Evolutionary conservation across 169 alveolate species (phyloP).

Genomic region (Theileria parva): DNA sequence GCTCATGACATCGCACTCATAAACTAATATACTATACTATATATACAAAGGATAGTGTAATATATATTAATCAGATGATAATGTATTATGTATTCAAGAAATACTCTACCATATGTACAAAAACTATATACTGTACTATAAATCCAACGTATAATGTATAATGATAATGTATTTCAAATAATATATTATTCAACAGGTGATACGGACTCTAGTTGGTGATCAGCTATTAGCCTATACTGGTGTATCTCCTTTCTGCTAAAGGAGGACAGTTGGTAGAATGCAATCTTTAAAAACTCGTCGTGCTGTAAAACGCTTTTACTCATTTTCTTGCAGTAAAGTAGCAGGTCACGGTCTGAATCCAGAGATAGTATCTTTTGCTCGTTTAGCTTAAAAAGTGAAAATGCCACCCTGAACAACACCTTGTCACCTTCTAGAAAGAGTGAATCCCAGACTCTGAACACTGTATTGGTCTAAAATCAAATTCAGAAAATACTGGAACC

Average conservation of each 20-base stretch:
- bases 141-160: background rate
- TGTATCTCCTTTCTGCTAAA: conserved; percentile 69
- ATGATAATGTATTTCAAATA: background rate
- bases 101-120: background rate
- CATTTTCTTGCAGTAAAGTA: conserved; percentile 66
- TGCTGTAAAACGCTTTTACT: conserved; percentile 69
- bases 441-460: conserved; percentile 83
- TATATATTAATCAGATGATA: no score
- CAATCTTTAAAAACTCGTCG: conserved; percentile 72
- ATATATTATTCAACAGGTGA: background rate
- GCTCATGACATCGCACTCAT: conserved; percentile 17
- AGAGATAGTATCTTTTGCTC: conserved; percentile 63
- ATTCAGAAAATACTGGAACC: background rate
- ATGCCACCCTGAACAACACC: conserved; percentile 78
- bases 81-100: background rate
- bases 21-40: background rate
- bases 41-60: background rate
- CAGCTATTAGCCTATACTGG: conserved; percentile 68
- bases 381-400: conserved; percentile 75
- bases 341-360: conserved; percentile 63
- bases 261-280: conserved; percentile 72
- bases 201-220: background rate
- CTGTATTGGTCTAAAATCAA: conserved; percentile 56
- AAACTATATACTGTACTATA: background rate
- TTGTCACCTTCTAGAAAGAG: conserved; percentile 83